These are phyloP conservation scores for Aspergillus mulundensis DNA, from an alignment of 495 filamentous ascomycete genomes.

Conservation along the genomic window DNA sequence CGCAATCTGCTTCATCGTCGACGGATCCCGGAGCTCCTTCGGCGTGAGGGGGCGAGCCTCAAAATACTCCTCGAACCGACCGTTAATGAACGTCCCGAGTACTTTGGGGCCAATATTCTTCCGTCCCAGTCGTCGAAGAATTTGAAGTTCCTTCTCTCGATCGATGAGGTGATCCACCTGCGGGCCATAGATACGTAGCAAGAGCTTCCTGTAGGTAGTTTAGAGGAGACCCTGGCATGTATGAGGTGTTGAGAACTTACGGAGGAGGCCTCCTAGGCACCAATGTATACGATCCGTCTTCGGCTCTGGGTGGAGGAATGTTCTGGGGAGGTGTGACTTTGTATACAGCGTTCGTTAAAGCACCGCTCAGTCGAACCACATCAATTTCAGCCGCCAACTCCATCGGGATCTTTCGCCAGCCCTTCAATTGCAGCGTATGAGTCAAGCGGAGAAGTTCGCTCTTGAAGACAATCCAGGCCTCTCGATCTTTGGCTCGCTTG, in stretches of 20 bases:
- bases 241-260: conserved; percentile 31
- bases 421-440: conserved; percentile 83
- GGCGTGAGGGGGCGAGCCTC: conserved; percentile 74
- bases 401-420: conserved; percentile 81
- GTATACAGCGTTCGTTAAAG: conserved; percentile 93
- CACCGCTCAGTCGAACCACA: conserved; percentile 84
- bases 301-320: conserved; percentile 36
- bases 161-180: conserved; percentile 96
- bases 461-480: conserved; percentile 79
- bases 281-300: conserved; percentile 31
- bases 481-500: conserved; percentile 58
- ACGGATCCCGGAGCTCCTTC: conserved; percentile 71
- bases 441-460: conserved; percentile 81
- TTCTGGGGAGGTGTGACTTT: conserved; percentile 77
- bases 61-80: conserved; percentile 94
- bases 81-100: conserved; percentile 91
- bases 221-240: conserved; percentile 6
- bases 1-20: conserved; percentile 89
- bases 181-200: conserved; percentile 90
- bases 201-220: conserved; percentile 59
- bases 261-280: conserved; percentile 50
- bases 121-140: conserved; percentile 77
- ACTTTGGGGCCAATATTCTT: conserved; percentile 92
- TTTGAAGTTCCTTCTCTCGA: conserved; percentile 80
- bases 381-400: conserved; percentile 67